A percentile compares a stretch with the other conserved stretches of the same genome.
phyloP scores from a whole-genome alignment of 2,329 filamentous ascomycete genomes.

The Aspergillus hiratsukae region DNA sequence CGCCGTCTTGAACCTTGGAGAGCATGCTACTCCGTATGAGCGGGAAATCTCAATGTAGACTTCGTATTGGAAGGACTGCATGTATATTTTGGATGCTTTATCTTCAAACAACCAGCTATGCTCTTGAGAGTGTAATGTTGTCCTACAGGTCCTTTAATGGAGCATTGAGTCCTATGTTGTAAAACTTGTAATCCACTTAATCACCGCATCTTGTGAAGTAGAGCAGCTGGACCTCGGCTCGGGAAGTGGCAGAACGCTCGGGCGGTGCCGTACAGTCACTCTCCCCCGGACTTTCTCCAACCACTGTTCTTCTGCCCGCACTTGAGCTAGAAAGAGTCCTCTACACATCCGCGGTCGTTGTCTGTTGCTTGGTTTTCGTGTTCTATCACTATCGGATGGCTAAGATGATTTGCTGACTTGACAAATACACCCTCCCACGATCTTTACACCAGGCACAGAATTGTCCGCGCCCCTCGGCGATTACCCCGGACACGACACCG shows the following conservation, averaged over 20 bases:
- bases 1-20: too few species aligned
- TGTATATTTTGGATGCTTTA: neutral
- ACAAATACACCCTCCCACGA: neutral
- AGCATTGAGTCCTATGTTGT: neutral
- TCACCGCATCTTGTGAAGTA: slow-evolving; percentile 5
- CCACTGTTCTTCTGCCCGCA: slow-evolving; percentile 10
- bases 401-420: slow-evolving; percentile 4
- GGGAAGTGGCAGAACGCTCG: slow-evolving; percentile 28
- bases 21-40: too few species aligned
- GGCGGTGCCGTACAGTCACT: slow-evolving; percentile 27
- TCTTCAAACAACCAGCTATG: neutral
- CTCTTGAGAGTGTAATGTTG: neutral
- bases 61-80: neutral
- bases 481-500: neutral
- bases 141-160: neutral
- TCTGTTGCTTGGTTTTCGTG: neutral
- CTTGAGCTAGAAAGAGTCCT: neutral
- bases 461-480: slow-evolving; percentile 7
- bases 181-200: too few species aligned
- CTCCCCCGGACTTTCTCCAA: slow-evolving; percentile 30
- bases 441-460: slow-evolving; percentile 1
- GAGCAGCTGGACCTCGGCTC: slow-evolving; percentile 32
- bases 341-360: slow-evolving; percentile 1
- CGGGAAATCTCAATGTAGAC: neutral
- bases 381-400: neutral